Evolutionary conservation across 1,139 yeast species (phyloP), one percentile per base, ranked within the genome.

Genomic region (Scheffersomyces lignicola): DNA sequence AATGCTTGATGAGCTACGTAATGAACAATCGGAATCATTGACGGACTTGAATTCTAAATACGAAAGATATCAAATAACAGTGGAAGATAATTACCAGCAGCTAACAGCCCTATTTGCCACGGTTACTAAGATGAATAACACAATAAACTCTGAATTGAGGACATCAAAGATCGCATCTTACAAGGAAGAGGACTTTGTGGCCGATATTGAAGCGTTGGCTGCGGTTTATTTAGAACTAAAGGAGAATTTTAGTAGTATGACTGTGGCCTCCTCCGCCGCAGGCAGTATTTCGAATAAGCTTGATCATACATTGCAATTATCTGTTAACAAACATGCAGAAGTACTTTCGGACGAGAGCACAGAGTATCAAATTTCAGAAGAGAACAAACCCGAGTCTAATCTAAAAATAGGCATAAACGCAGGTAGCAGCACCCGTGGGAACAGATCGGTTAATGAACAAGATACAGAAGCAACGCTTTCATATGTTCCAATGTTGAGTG

Each of bases 11-110:
- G 8, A 8, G n/a, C n/a, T 20, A 9, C 37, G 31, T 41, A 33
- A 38, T 38, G 11, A 36, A 36, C 7, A 12, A 40, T 3, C 46
- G 42, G 5, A 35, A 45, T 7, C 16, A 37, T 3, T 27, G 42
- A 2, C 46, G 53, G 32, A 27, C 49, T 7, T 25, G 44, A 9
- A 41, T 50, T 18, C 56, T 50, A 36, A 18, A 41, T 6, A 38
- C 47, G 21, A 34, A 44, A 18, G 44, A 48, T 3, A 14, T 47
- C 11, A 42, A 48, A 28, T 32, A 43, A 12, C 1, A 33, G 49
- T 23, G 18, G 41, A 21, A 20, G 35, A 24, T 16, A 34, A 20
- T 24, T 30, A 10, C 18, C 34, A 14, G 33, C 31, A 18, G 40
- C 16, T 21, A 32, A 33, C 10, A 7, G 14, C 10, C n/a, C 5